Percentiles rank a stretch among this genome's conserved stretches.
phyloP scores from a whole-genome alignment of 2,329 filamentous ascomycete species.

The Leptodontidium sp. region DNA sequence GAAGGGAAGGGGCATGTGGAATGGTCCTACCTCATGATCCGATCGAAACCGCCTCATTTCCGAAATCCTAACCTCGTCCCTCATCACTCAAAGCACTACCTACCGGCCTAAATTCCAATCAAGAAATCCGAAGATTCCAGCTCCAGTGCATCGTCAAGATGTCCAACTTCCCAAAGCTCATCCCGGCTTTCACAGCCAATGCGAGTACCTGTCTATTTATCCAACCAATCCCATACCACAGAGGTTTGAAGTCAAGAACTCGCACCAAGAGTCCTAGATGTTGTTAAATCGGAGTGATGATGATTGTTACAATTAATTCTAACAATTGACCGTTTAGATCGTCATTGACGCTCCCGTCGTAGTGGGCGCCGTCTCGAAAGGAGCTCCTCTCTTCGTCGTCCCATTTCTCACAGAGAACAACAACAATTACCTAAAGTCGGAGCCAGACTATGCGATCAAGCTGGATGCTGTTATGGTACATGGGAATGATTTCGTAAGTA shows the following conservation, averaged over 20 bases:
- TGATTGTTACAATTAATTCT: conserved; percentile 12
- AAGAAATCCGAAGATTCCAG: too few relatives aligned
- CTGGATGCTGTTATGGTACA: conserved; percentile 51
- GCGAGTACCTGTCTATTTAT: conserved; percentile 44
- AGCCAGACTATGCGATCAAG: conserved; percentile 48
- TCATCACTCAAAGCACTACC: too few relatives aligned
- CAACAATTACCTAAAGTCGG: conserved; percentile 47
- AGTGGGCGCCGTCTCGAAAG: conserved; percentile 43
- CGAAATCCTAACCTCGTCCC: too few relatives aligned
- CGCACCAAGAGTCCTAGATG: too few relatives aligned
- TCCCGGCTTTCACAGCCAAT: conserved; percentile 51
- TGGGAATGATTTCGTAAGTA: conserved; percentile 49
- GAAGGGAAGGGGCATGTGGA: background rate
- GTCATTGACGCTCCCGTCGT: conserved; percentile 47
- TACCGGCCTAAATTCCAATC: too few relatives aligned
- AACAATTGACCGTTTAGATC: conserved; percentile 43
- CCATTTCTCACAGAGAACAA: conserved; percentile 39
- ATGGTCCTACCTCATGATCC: background rate
- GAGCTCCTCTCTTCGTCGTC: conserved; percentile 48
- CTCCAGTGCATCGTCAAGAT: conserved; percentile 34
- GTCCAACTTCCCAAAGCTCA: conserved; percentile 49
- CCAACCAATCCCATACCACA: background rate
- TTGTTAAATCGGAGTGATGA: too few relatives aligned
- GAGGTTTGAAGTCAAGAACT: background rate
- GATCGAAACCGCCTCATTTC: background rate